Evolutionary conservation across 192 early-diverging fungal species (phyloP), one percentile per base, ranked within the genome.

Genomic region (Backusella parvicylindrica): DNA sequence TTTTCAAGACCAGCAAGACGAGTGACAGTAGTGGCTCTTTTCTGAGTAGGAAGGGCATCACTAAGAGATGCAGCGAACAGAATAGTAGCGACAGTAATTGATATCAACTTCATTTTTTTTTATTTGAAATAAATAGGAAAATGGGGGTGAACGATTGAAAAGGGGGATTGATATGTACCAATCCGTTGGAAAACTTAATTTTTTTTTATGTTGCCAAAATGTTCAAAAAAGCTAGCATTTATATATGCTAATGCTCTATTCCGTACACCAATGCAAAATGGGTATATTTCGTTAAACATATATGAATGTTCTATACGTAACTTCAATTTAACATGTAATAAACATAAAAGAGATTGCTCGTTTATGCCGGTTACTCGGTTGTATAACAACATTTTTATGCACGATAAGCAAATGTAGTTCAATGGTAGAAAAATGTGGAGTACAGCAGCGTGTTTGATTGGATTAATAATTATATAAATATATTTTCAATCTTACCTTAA

Each of bases 1-100:
- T 77, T 77, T 37, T 73, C 63, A 21, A 77, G 64, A 15, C 76
- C 76, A 43, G 71, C 9, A 60, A 60, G 53, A 28, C 53, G 53
- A 0, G 9, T 60, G 11, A 28, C 11, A 60, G 23, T 11, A 60
- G 53, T 11, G 9, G 21, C 9, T 1, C 8, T 23, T 3, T 60
- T 60, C n/a, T 60, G 53, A 60, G 53, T 28, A 60, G 53, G 53
- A 28, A 60, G 53, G 23, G 53, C 23, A 4, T 60, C 12, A 60
- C 53, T 13, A 23, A 60, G n/a, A 26, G 53, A 60, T 9, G 23
- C 53, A 60, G 53, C 21, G 21, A 60, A 28, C 11, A 60, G 28
- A 12, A 60, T 0, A 26, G 53, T 60, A 28, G 53, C 21, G 23
- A 2, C 21, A 28, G 53, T 13, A 28, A 60, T 60, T 28, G 53